phyloP scores from a whole-genome alignment of 1,284 basidiomycete species.

The Cryptococcus wingfieldii region DNA sequence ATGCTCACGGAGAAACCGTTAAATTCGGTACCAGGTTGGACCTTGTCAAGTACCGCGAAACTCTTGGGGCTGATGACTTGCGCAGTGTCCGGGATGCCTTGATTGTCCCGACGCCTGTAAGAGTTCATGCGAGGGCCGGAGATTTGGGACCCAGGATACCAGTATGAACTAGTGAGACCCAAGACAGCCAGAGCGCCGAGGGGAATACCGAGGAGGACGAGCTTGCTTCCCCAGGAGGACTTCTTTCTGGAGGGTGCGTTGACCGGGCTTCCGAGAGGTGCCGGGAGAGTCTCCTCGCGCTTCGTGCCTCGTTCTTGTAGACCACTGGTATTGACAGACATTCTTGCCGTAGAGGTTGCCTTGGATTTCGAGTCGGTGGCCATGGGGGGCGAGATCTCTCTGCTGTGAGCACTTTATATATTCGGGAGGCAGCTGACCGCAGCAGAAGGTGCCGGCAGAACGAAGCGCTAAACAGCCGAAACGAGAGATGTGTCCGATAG shows the following conservation, averaged over 20 bases:
- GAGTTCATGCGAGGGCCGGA: neutral
- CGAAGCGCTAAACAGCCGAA: no score
- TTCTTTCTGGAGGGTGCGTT: neutral
- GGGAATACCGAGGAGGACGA: neutral
- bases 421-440: no score
- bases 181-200: neutral
- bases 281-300: neutral
- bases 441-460: no score
- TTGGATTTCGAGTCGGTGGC: neutral
- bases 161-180: neutral
- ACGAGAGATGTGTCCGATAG: no score
- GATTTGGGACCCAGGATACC: neutral
- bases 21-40: conserved; percentile 21
- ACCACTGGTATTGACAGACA: neutral
- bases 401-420: neutral
- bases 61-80: conserved; percentile 30
- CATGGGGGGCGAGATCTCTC: neutral
- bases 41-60: conserved; percentile 28
- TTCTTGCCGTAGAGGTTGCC: neutral
- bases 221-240: neutral
- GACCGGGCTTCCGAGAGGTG: neutral
- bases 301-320: neutral
- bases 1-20: conserved; percentile 32
- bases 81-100: conserved; percentile 22
- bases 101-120: neutral